Conservation (phyloP, 116 monocot species). For the Zostera marina region DNA sequence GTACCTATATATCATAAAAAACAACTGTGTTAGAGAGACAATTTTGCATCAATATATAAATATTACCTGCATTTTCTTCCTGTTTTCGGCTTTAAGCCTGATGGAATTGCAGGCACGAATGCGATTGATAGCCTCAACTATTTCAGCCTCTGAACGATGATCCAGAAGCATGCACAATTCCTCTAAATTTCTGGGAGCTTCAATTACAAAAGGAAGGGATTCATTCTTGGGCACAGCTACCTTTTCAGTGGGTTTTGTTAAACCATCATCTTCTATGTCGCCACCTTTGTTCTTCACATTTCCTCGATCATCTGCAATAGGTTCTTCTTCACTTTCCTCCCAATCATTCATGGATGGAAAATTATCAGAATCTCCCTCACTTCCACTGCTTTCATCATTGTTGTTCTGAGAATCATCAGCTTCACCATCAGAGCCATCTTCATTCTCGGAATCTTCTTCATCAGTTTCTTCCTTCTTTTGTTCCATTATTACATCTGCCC, state of each 20-base stretch:
- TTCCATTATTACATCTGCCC: slow-evolving; percentile 63
- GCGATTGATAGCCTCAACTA: slow-evolving; percentile 64
- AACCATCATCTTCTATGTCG: not conserved
- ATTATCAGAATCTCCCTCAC: slow-evolving; percentile 17
- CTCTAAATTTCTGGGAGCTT: slow-evolving; percentile 52
- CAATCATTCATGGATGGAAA: slow-evolving; percentile 30
- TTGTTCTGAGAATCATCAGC: slow-evolving; percentile 11
- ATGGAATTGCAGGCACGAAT: slow-evolving; percentile 81
- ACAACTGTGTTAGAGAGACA: not conserved
- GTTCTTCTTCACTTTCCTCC: slow-evolving; percentile 87
- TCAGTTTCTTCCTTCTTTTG: slow-evolving; percentile 16
- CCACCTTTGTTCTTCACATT: not conserved
- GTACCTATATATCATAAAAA: no score
- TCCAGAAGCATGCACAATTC: slow-evolving; percentile 62
- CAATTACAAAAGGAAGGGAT: slow-evolving; percentile 73
- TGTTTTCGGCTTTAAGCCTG: slow-evolving; percentile 51
- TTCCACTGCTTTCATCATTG: slow-evolving; percentile 12
- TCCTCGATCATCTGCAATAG: slow-evolving; percentile 16
- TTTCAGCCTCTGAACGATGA: slow-evolving; percentile 42
- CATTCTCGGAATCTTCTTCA: slow-evolving; percentile 28
- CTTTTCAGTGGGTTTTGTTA: slow-evolving; percentile 9
- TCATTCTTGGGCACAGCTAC: slow-evolving; percentile 14
- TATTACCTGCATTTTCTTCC: slow-evolving; percentile 83
- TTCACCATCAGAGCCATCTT: slow-evolving; percentile 28
- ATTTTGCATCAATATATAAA: not conserved